Evolutionary conservation across 2,329 filamentous ascomycete genomes (phyloP).

Genomic region (Hypocrella siamensis): DNA sequence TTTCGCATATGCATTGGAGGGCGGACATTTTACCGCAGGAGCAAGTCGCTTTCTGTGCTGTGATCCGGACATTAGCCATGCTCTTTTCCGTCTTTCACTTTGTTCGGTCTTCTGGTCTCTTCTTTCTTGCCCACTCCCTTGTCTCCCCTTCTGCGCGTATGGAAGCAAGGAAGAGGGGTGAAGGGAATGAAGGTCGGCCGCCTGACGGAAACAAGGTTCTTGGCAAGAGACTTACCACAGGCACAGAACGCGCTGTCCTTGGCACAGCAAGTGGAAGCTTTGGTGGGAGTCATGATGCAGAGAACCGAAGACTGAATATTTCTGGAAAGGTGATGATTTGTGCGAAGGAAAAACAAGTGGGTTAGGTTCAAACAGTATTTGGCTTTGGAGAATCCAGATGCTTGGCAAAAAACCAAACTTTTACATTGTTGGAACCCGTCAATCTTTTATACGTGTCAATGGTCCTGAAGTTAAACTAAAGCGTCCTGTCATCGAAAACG

Average conservation of each 20-base stretch:
- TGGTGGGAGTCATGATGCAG: conserved; percentile 18
- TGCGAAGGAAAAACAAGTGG: too few relatives aligned
- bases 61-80: neutral
- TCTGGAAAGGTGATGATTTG: neutral
- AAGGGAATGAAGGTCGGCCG: neutral
- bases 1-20: conserved; percentile 73
- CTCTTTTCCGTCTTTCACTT: neutral
- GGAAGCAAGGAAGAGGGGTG: neutral
- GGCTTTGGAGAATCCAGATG: too few relatives aligned
- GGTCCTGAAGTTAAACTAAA: too few relatives aligned
- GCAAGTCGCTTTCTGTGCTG: conserved; percentile 55
- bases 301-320: conserved; percentile 2
- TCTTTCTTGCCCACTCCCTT: neutral
- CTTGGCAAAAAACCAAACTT: too few relatives aligned
- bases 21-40: conserved; percentile 83
- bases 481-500: too few relatives aligned
- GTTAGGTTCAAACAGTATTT: too few relatives aligned
- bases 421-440: too few relatives aligned
- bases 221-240: conserved; percentile 34
- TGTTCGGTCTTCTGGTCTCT: too few relatives aligned
- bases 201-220: neutral
- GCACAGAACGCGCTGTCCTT: conserved; percentile 35
- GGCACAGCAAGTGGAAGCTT: conserved; percentile 39
- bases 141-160: neutral
- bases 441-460: too few relatives aligned